Evolutionary conservation across 106 monocot species (phyloP), one percentile per base, ranked within the genome.

Genomic region (Allium cepa): DNA sequence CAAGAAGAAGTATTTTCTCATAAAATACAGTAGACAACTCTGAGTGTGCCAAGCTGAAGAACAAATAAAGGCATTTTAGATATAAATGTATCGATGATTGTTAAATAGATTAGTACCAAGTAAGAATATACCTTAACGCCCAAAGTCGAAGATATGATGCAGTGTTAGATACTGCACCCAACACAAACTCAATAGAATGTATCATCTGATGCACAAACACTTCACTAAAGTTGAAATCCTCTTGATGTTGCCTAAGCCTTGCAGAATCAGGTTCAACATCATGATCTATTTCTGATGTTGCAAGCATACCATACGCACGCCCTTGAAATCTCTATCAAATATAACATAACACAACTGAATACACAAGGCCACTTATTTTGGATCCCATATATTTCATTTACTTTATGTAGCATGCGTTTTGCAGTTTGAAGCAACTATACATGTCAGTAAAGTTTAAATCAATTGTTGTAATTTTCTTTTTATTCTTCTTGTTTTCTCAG

Each of bases 151-250:
- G 97, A 74, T 99, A 99, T n/a, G 97, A 99, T 68, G 97, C 97
- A 17, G 97, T 99, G 62, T 99, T 99, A n/a, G 97, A 99, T 46
- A 99, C 93, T 52, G 97, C 86, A 57, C 90, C 92, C 56, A 99
- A 79, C 7, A 99, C 83, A 78, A 99, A 99, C 75, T 99, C 97
- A 76, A 99, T 99, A 27, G 97, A 99, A 83, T 99, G 97, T 64
- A 99, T 99, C 97, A 99, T 92, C 70, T 99, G 97, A 79, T 99
- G 97, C 57, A 99, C 97, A 81, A 99, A 93, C 53, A 99, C 80
- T 71, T 99, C 97, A 73, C 92, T 93, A 62, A 99, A 99, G 63
- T 99, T 90, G 84, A 99, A 99, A 65, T 99, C 97, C 4, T 90
- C 88, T 60, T 81, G 82, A 63, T 84, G 86, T 68, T 78, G 79